phyloP scores from a whole-genome alignment of 768 basidiomycete genomes.

The Xerocomus potaroensis region DNA sequence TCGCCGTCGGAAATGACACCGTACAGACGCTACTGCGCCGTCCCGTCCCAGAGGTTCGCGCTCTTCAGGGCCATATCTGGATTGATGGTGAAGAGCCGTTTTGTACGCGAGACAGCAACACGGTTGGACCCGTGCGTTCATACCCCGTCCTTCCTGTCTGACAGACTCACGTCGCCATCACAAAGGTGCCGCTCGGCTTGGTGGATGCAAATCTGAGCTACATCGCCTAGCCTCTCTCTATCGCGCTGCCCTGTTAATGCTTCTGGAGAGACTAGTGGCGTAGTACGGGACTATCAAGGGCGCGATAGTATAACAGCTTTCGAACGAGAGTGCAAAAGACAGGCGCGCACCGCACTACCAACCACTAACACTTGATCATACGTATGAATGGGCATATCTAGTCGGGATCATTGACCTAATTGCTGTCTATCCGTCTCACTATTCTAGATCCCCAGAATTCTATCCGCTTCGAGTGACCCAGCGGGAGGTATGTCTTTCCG shows the following conservation, averaged over 20 bases:
- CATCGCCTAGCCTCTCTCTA: constrained; percentile 50
- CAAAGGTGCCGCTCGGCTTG: constrained; percentile 41
- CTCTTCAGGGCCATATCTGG: constrained; percentile 69
- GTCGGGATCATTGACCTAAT: no score
- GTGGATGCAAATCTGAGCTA: constrained; percentile 48
- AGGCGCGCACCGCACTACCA: constrained; percentile 14
- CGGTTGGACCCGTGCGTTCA: constrained; percentile 58
- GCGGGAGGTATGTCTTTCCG: constrained; percentile 42
- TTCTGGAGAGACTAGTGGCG: constrained; percentile 19
- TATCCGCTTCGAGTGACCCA: constrained; percentile 43
- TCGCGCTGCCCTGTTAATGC: constrained; percentile 38
- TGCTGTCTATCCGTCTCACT: background rate
- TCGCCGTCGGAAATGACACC: constrained; percentile 58
- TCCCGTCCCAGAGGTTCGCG: constrained; percentile 45
- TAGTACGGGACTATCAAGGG: constrained; percentile 23
- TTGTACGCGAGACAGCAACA: constrained; percentile 66
- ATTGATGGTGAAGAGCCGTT: constrained; percentile 48
- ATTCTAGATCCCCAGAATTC: constrained; percentile 35
- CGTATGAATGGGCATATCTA: no score
- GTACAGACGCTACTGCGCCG: constrained; percentile 69
- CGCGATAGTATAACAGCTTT: constrained; percentile 28
- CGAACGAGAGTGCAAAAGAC: constrained; percentile 27
- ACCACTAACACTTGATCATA: constrained; percentile 3
- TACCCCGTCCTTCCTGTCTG: no score
- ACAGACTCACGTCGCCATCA: no score